A percentile compares a stretch with the other conserved stretches of the same genome.
Evolutionary conservation across 2,329 filamentous ascomycete species (phyloP).

Genomic region (Xylaria sp.): DNA sequence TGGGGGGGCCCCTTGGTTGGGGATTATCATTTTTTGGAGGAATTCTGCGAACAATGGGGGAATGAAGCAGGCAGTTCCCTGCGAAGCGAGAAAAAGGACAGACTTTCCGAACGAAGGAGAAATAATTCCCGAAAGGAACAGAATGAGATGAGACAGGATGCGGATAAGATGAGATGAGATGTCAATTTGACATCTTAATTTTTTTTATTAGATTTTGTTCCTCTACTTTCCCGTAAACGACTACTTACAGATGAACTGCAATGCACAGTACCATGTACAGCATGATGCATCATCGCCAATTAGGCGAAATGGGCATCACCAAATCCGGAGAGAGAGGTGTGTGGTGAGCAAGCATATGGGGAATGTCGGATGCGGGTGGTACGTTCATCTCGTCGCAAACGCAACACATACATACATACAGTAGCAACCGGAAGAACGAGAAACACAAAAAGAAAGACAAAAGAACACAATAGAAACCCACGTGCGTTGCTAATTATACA

Average conservation of each 20-base stretch:
- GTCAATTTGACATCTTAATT: not conserved
- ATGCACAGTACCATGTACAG: slow-evolving; percentile 13
- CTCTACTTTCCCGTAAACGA: not conserved
- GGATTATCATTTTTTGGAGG: no score
- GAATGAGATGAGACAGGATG: no score
- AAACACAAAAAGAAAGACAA: not conserved
- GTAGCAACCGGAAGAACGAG: slow-evolving; percentile 3
- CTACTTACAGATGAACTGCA: not conserved
- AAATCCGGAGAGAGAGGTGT: not conserved
- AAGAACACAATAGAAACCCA: not conserved
- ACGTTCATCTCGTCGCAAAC: no score
- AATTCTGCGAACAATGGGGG: no score
- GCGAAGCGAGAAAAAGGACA: slow-evolving; percentile 6
- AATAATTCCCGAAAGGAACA: no score
- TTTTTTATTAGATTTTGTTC: not conserved
- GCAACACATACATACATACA: not conserved
- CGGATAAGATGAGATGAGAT: not conserved
- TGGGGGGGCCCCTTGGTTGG: not conserved
- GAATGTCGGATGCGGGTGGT: no score
- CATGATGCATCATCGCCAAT: not conserved
- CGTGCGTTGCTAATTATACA: slow-evolving; percentile 19
- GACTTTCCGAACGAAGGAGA: not conserved
- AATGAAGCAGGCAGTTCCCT: slow-evolving; percentile 3
- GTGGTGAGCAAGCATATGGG: no score
- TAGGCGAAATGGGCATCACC: slow-evolving; percentile 11